Evolutionary conservation across 2,329 filamentous ascomycete genomes (phyloP).

Genomic region (Emydomyces testavorans): DNA sequence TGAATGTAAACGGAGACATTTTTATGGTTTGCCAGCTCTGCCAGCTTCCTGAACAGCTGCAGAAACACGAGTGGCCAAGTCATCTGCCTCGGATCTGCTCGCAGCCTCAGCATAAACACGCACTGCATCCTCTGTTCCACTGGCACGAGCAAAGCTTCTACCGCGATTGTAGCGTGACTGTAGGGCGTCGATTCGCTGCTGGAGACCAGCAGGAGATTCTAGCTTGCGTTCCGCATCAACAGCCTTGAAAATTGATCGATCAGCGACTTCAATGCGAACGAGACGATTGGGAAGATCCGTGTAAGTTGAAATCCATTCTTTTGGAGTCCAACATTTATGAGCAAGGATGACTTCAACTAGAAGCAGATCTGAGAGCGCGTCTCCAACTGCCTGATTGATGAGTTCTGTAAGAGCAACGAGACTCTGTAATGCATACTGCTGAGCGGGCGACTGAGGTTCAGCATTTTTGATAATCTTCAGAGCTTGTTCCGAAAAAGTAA

Average conservation of each 20-base stretch:
- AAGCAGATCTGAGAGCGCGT: conserved; percentile 89
- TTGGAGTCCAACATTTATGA: conserved; percentile 81
- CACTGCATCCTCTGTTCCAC: conserved; percentile 90
- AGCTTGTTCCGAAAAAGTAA: conserved; percentile 82
- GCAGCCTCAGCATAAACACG: conserved; percentile 92
- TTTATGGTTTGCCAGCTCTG: conserved; percentile 10
- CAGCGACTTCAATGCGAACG: conserved; percentile 78
- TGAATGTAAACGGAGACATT: background rate
- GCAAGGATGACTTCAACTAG: conserved; percentile 93
- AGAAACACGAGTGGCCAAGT: conserved; percentile 73
- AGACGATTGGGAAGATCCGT: conserved; percentile 88
- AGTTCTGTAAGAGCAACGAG: conserved; percentile 74
- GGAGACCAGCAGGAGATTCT: conserved; percentile 63
- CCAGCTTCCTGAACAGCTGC: conserved; percentile 55
- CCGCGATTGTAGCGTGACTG: conserved; percentile 87
- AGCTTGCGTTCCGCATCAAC: conserved; percentile 87
- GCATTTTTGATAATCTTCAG: conserved; percentile 65
- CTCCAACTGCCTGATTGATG: conserved; percentile 96
- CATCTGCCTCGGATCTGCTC: conserved; percentile 77
- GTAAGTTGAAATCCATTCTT: conserved; percentile 89
- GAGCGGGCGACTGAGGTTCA: conserved; percentile 78
- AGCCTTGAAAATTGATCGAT: conserved; percentile 81
- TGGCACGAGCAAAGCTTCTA: conserved; percentile 80
- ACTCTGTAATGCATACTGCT: conserved; percentile 77
- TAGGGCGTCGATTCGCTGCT: conserved; percentile 73